Conservation (phyloP, 2,329 filamentous ascomycete species). For the Tolypocladium amazonense region DNA sequence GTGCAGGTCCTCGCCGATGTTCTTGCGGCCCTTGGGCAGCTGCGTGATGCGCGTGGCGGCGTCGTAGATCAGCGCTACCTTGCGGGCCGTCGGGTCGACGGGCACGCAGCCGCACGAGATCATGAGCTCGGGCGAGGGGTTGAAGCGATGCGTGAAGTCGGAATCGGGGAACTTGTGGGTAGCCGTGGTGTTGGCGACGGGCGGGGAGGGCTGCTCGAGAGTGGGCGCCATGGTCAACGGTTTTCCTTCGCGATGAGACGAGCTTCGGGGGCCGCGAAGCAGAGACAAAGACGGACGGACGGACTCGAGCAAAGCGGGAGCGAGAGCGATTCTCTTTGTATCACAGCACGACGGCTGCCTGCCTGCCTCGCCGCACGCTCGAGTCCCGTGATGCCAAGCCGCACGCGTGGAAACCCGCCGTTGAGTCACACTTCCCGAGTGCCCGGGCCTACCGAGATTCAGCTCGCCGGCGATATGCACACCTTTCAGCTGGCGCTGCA, state of each 20-base stretch:
- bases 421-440: neutral
- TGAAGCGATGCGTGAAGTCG: conserved; percentile 15
- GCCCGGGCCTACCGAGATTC: neutral
- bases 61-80: conserved; percentile 33
- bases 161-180: neutral
- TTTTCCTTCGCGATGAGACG: neutral
- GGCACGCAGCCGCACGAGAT: conserved; percentile 37
- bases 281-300: neutral
- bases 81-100: conserved; percentile 23
- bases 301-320: neutral
- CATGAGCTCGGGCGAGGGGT: conserved; percentile 28
- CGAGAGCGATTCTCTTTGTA: neutral
- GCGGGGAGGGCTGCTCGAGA: neutral
- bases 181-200: neutral
- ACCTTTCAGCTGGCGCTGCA: neutral
- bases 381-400: neutral
- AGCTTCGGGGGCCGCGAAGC: neutral
- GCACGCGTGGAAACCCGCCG: neutral
- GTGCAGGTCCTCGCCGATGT: conserved; percentile 32
- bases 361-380: neutral
- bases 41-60: conserved; percentile 30
- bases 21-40: conserved; percentile 37
- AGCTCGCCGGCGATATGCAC: neutral
- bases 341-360: neutral
- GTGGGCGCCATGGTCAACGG: neutral